These are phyloP conservation scores for Barnettozyma californica DNA, from an alignment of 805 yeast genomes.

Conservation along the genomic window DNA sequence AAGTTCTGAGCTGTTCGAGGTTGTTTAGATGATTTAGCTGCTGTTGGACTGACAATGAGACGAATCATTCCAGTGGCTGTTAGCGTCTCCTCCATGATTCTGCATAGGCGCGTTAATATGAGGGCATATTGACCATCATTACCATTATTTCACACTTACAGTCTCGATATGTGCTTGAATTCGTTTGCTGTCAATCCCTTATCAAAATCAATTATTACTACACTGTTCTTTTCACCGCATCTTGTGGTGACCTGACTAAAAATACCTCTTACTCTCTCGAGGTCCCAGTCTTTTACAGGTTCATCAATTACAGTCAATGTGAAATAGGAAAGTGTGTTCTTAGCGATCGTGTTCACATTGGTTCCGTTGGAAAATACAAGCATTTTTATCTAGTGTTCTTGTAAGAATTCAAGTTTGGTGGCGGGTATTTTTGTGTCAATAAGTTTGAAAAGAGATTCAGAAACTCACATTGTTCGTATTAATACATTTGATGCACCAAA, in stretches of 20 bases:
- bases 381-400: not conserved
- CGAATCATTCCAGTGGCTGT: not conserved
- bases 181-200: not conserved
- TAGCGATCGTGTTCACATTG: conserved; percentile 1
- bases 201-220: not conserved
- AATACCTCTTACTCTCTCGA: not conserved
- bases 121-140: not conserved
- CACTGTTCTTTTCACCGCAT: not conserved
- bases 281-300: not conserved
- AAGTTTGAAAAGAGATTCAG: not conserved
- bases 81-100: not conserved
- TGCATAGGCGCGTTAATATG: not conserved
- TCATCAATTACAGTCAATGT: not conserved
- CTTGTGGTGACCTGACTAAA: not conserved
- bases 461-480: not conserved
- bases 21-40: not conserved
- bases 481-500: too few relatives aligned
- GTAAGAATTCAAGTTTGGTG: not conserved
- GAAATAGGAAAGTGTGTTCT: conserved; percentile 1
- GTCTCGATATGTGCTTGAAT: not conserved
- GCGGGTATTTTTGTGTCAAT: not conserved
- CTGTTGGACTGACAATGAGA: not conserved
- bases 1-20: not conserved
- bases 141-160: not conserved
- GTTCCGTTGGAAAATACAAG: conserved; percentile 5